Conservation (phyloP, 169 alveolate species). For the Cryptosporidium meleagridis region DNA sequence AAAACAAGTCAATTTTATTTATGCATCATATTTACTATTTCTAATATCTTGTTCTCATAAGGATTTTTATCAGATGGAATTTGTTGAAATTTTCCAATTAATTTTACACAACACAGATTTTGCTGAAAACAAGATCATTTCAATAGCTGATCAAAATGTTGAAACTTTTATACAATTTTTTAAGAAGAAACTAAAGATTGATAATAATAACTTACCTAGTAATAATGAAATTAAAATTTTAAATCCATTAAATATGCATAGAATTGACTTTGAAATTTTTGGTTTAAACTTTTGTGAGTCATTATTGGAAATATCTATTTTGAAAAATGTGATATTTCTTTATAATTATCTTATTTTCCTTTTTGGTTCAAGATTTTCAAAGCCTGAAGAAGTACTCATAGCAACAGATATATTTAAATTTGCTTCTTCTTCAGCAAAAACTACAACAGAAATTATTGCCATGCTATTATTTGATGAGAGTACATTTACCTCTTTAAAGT, state of each 20-base stretch:
- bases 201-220: too few species aligned
- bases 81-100: neutral
- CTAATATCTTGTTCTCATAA: neutral
- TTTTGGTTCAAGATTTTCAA: conserved; percentile 1
- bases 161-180: neutral
- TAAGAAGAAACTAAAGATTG: neutral
- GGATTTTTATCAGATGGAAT: neutral
- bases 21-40: neutral
- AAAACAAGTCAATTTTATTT: neutral
- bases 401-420: conserved; percentile 1
- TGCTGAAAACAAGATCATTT: neutral
- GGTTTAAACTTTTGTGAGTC: conserved; percentile 11
- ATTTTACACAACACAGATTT: neutral
- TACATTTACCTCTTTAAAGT: neutral
- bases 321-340: neutral
- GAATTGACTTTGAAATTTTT: neutral
- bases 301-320: neutral
- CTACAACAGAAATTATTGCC: neutral
- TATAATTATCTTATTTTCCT: neutral
- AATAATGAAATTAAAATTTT: neutral
- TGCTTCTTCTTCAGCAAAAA: neutral
- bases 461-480: neutral
- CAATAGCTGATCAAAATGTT: neutral
- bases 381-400: conserved; percentile 5
- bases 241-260: neutral